Conservation (phyloP, 2,329 filamentous ascomycete species). For the Diplodia mutila region DNA sequence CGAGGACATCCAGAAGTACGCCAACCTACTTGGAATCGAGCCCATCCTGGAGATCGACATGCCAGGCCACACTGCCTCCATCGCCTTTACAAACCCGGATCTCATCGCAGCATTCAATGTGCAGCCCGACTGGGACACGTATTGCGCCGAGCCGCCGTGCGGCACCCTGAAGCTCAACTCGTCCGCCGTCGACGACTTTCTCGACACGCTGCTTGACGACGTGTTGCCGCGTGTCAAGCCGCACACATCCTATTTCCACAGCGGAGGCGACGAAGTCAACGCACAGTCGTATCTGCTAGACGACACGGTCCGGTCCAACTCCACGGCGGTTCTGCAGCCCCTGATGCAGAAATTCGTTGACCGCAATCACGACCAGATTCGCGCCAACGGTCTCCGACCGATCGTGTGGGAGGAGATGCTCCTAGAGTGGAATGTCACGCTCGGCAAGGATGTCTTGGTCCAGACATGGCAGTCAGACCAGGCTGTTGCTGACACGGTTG, state of each 20-base stretch:
- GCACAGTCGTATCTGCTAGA: constrained; percentile 70
- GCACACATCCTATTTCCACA: constrained; percentile 73
- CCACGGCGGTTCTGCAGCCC: constrained; percentile 67
- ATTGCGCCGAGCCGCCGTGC: constrained; percentile 59
- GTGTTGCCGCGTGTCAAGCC: constrained; percentile 68
- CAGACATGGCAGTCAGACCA: constrained; percentile 75
- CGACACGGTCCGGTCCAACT: constrained; percentile 69
- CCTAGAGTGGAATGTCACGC: constrained; percentile 73
- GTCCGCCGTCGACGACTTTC: constrained; percentile 68
- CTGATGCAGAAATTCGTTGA: constrained; percentile 79
- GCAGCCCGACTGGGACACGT: constrained; percentile 57
- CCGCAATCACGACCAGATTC: constrained; percentile 67
- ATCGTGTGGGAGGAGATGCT: constrained; percentile 91
- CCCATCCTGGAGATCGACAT: constrained; percentile 79
- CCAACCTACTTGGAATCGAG: constrained; percentile 68
- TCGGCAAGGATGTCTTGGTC: constrained; percentile 72
- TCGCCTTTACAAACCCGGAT: constrained; percentile 69
- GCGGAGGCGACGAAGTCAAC: constrained; percentile 86
- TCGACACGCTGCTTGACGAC: constrained; percentile 74
- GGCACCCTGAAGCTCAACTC: constrained; percentile 77
- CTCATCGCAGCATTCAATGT: constrained; percentile 67
- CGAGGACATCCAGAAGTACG: constrained; percentile 70
- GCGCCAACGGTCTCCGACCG: constrained; percentile 67
- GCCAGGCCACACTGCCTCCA: constrained; percentile 75
- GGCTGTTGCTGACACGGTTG: constrained; percentile 64